Base-by-base conservation (phyloP, 768 basidiomycete species). In the Leccinellum albellum region DNA sequence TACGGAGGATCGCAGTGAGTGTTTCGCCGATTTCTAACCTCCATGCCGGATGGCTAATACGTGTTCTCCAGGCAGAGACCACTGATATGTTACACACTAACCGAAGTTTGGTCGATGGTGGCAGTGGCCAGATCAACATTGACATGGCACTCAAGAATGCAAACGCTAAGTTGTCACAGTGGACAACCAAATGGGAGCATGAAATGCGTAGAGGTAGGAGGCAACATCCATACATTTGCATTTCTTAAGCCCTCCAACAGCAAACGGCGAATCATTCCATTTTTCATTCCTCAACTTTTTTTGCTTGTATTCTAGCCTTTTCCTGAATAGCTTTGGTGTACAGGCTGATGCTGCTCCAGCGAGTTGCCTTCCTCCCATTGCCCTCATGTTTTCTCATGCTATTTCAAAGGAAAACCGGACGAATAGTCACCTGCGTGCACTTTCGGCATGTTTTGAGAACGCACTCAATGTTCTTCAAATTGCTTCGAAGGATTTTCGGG, bases 261-360 rank as follows among this genome's bases (percentile, higher is more conserved):
- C 89, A 40, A 80, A 80, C 24, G 90, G 89, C 50, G 83, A 85
- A 72, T 77, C 78, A 6, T 93, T 93, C 69, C 91, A 93, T 69
- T 80, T 82, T 54, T 85, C 85, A 9, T 83, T 92, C 71, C 78
- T 93, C 21, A 83, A 73, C 63, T 82, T 89, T 65, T 93, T 92
- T 77, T 81, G 88, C 50, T 76, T 90, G 31, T 82, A 93, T 67
- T 87, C 90, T 51, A 79, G 87, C 58, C 78, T 94, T 50, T 93
- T 92, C 74, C 72, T 93, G 68, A 93, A 93, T 70, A 89, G 88
- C 61, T 89, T 91, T 69, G 91, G 88, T 26, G 83, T 91, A 49
- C 85, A 88, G 62, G 79, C 81, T 20, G 79, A 82, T 33, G 78
- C 86, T 71, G 69, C 76, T 53, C 78, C 83, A 52, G 87, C 82